Base-by-base conservation (phyloP, 2,329 filamentous ascomycete species). In the Botrytis deweyae region DNA sequence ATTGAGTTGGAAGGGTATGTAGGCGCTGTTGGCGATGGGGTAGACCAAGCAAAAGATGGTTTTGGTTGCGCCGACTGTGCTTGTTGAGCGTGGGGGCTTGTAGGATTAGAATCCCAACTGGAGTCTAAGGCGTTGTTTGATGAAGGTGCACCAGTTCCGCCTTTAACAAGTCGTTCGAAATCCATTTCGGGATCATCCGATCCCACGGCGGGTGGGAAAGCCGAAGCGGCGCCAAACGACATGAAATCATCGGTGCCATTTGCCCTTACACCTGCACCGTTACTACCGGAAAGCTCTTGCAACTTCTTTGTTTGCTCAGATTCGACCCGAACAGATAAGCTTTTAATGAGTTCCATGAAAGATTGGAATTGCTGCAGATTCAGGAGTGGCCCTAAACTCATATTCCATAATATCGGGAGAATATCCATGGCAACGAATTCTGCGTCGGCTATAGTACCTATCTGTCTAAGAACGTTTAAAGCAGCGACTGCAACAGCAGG, bases 401-500 rank as follows among this genome's bases (percentile, higher is more conserved):
- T 98, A 77, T 84, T 89, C 96, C 96, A 99, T 1, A 99, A 85
- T 16, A 97, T 89, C 0, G 96, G 96, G 18, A 99, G 85, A 25
- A 97, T 90, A 73, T 98, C 95, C 84, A 96, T 90, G 20, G 96
- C 96, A 36, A 98, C 89, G 80, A 97, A 98, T 63, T 98, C 96
- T 22, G 67, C 58, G 38, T 73, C 72, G 2, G 66, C 72, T 42
- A 73, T 55, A 20, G 20, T n/a, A 36, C 72, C 94, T 42, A 99
- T 91, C 67, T 97, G 92, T 68, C 89, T 89, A 77, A 98, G 90
- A 1, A 98, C 94, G 72, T 91, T 91, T 49, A 98, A 86, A 0
- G 94, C 92, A 9, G 95, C 95, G 86, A 98, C 92, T 93, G 98
- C 98, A 16, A 99, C 96, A 12, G 94, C 95, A 0, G 96, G 96